Percentiles rank a stretch among this genome's conserved stretches.
These are phyloP conservation scores for Umbelopsis isabellina DNA, from an alignment of 192 early-diverging fungal species.

Conservation along the genomic window DNA sequence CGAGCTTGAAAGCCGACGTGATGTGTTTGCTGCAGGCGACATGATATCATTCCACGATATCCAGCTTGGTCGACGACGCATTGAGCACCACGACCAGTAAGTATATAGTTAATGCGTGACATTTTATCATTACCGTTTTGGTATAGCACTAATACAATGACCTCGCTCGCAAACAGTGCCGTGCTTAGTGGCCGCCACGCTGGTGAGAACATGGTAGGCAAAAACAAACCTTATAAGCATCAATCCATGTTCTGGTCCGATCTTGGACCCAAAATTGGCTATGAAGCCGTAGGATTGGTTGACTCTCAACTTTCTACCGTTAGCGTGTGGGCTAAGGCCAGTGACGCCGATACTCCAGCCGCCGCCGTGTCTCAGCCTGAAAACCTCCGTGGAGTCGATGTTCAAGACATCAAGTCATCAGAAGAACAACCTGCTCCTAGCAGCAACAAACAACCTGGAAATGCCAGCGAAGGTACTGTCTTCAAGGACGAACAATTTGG, in stretches of 20 bases:
- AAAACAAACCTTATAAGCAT: slow-evolving; percentile 55
- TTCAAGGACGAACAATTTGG: slow-evolving; percentile 53
- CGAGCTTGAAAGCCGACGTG: slow-evolving; percentile 62
- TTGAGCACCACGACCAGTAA: slow-evolving; percentile 68
- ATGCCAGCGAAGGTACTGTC: slow-evolving; percentile 35
- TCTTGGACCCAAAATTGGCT: slow-evolving; percentile 61
- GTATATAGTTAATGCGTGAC: not conserved
- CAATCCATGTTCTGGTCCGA: slow-evolving; percentile 70
- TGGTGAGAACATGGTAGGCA: slow-evolving; percentile 63
- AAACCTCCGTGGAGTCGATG: slow-evolving; percentile 28
- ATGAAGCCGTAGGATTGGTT: slow-evolving; percentile 65
- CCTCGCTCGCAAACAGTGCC: slow-evolving; percentile 32
- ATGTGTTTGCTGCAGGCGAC: slow-evolving; percentile 70
- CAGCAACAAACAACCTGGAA: slow-evolving; percentile 10
- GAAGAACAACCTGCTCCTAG: not conserved
- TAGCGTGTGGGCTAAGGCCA: slow-evolving; percentile 63
- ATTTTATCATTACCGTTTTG: not conserved
- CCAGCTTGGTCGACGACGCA: slow-evolving; percentile 63
- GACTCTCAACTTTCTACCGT: slow-evolving; percentile 61
- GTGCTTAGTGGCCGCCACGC: slow-evolving; percentile 62
- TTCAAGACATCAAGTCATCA: slow-evolving; percentile 11
- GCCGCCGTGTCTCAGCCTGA: slow-evolving; percentile 34
- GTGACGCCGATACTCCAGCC: slow-evolving; percentile 36
- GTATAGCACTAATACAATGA: not conserved
- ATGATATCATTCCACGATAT: slow-evolving; percentile 67